phyloP scores from a whole-genome alignment of 345 rosid species.

The Citrus australasica region DNA sequence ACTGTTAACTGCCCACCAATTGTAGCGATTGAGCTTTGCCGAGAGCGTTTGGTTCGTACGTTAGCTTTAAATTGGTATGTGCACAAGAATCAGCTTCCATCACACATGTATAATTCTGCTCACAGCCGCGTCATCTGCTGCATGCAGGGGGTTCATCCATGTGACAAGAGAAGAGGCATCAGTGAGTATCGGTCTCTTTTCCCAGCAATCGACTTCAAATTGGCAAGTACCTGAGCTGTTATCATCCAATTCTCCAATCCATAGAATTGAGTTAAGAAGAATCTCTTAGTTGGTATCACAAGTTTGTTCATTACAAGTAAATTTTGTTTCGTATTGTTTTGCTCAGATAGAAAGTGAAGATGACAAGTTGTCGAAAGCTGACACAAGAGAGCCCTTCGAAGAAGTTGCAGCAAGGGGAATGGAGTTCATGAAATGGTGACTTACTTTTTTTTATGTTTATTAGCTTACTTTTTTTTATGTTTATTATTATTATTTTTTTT shows the following conservation, averaged over 20 bases:
- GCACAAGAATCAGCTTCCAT: not conserved
- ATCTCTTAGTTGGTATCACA: not conserved
- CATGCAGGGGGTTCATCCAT: conserved; percentile 71
- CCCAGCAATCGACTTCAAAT: conserved; percentile 64
- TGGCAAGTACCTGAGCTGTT: conserved; percentile 34
- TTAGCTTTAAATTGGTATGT: not conserved
- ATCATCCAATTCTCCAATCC: not conserved
- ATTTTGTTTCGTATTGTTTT: not conserved
- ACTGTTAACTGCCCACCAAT: conserved; percentile 44
- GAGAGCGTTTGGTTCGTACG: conserved; percentile 71
- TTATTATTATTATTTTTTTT: too few relatives aligned
- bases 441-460: too few relatives aligned
- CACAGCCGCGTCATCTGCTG: not conserved
- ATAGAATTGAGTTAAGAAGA: too few relatives aligned
- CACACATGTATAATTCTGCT: too few relatives aligned
- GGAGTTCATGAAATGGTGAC: conserved; percentile 54
- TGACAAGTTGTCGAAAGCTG: conserved; percentile 52
- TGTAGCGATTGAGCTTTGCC: conserved; percentile 62
- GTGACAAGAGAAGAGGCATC: conserved; percentile 65
- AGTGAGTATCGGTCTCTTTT: conserved; percentile 47
- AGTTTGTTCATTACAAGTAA: not conserved
- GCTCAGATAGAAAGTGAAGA: conserved; percentile 68
- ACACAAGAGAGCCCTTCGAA: conserved; percentile 44
- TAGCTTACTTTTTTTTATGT: too few relatives aligned
- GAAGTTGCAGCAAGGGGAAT: conserved; percentile 61